Percentiles rank a stretch among this genome's conserved stretches.
These are phyloP conservation scores for Elsinoe arachidis DNA, from an alignment of 2,329 filamentous ascomycete species.

Conservation along the genomic window DNA sequence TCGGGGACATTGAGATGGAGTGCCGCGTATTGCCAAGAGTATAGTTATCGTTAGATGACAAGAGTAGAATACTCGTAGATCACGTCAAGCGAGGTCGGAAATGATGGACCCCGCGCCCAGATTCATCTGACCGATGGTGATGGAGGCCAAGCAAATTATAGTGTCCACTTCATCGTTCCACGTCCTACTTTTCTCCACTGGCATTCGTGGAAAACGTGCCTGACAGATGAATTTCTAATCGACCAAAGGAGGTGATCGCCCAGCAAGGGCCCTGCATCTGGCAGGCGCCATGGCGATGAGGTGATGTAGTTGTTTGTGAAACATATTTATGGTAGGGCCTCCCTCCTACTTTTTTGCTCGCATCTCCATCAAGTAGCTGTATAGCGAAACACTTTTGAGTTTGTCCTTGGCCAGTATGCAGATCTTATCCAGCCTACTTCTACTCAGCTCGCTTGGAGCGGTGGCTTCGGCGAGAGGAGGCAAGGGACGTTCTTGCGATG, in stretches of 20 bases:
- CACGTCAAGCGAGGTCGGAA: background rate
- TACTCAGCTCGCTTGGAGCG: background rate
- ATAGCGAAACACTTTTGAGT: background rate
- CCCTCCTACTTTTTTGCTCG: background rate
- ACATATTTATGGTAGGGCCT: slow-evolving; percentile 1
- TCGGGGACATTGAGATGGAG: slow-evolving; percentile 54
- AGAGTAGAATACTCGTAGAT: background rate
- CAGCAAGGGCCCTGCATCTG: background rate
- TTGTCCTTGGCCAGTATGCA: background rate
- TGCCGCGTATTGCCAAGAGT: slow-evolving; percentile 16
- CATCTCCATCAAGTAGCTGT: background rate
- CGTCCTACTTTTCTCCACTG: background rate
- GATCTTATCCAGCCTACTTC: background rate
- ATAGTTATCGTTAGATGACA: background rate
- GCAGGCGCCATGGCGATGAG: background rate
- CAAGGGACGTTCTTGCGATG: background rate
- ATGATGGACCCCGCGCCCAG: background rate
- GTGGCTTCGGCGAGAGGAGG: background rate
- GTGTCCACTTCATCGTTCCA: background rate
- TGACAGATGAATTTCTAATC: slow-evolving; percentile 1
- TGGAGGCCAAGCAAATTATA: slow-evolving; percentile 4
- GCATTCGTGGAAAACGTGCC: background rate
- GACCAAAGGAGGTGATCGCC: background rate
- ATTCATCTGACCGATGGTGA: slow-evolving; percentile 1
- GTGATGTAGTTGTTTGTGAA: background rate